Conservation (phyloP, 306 rosid genomes). For the Castanospermum australe region DNA sequence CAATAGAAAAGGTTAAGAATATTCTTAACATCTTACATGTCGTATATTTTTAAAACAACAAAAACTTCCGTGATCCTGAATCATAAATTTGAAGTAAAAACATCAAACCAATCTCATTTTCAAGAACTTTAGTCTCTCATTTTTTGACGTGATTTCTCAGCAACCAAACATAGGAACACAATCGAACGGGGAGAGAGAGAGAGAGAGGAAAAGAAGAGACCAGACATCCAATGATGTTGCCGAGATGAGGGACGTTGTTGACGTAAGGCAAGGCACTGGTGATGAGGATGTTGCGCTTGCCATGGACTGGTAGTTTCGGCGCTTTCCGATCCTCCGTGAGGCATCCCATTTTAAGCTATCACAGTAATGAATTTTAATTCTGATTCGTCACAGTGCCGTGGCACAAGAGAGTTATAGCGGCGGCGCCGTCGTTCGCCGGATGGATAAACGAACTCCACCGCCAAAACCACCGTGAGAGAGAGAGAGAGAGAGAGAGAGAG, state of each 20-base stretch:
- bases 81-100: neutral
- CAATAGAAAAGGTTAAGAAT: too few species aligned
- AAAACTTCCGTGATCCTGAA: neutral
- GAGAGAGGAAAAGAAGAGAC: neutral
- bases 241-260: slow-evolving; percentile 96
- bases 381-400: too few species aligned
- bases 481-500: too few species aligned
- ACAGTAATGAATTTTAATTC: too few species aligned
- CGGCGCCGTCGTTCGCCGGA: too few species aligned
- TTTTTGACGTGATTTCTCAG: neutral
- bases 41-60: neutral
- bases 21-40: too few species aligned
- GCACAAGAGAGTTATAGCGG: too few species aligned
- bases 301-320: slow-evolving; percentile 70
- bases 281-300: slow-evolving; percentile 86
- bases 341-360: slow-evolving; percentile 26
- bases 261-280: slow-evolving; percentile 97
- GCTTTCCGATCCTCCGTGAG: slow-evolving; percentile 3
- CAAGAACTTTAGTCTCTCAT: too few species aligned
- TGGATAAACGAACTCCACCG: too few species aligned
- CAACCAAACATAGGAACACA: too few species aligned
- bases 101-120: neutral
- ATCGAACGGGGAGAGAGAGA: neutral
- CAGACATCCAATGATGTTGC: slow-evolving; percentile 86
- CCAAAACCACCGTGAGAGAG: too few species aligned